Evolutionary conservation across 73 alveolate genomes (phyloP).

Genomic region (Paramecium octaurelia): DNA sequence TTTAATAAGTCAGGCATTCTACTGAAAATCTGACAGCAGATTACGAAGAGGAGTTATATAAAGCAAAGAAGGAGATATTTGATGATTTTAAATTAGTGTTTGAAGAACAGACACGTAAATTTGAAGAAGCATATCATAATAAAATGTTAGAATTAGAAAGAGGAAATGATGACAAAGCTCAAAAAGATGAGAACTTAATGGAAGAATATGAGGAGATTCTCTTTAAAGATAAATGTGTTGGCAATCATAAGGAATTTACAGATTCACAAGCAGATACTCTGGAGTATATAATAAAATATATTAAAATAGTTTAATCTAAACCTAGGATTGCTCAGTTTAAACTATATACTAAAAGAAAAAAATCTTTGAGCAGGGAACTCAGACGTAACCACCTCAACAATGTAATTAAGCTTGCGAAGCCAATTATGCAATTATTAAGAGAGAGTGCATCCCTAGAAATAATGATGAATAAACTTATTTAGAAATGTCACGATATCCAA

Average conservation of each 20-base stretch:
- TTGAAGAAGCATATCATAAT: conserved; percentile 39
- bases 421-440: neutral
- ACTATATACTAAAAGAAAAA: neutral
- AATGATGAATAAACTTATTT: conserved; percentile 21
- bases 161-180: neutral
- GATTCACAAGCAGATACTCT: neutral
- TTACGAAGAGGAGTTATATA: conserved; percentile 21
- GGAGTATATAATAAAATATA: neutral
- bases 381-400: neutral
- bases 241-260: neutral
- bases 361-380: neutral
- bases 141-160: conserved; percentile 12
- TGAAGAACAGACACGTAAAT: neutral
- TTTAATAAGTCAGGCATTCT: neutral
- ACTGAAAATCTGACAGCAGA: neutral
- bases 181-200: neutral
- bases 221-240: conserved; percentile 38
- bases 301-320: neutral
- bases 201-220: neutral
- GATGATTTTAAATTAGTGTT: conserved; percentile 35
- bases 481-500: conserved; percentile 32
- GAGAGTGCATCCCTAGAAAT: conserved; percentile 45
- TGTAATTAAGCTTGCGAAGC: conserved; percentile 9
- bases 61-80: conserved; percentile 4
- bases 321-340: neutral